Base-by-base conservation (phyloP, 495 filamentous ascomycete species). In the Corynascus novoguineensis region DNA sequence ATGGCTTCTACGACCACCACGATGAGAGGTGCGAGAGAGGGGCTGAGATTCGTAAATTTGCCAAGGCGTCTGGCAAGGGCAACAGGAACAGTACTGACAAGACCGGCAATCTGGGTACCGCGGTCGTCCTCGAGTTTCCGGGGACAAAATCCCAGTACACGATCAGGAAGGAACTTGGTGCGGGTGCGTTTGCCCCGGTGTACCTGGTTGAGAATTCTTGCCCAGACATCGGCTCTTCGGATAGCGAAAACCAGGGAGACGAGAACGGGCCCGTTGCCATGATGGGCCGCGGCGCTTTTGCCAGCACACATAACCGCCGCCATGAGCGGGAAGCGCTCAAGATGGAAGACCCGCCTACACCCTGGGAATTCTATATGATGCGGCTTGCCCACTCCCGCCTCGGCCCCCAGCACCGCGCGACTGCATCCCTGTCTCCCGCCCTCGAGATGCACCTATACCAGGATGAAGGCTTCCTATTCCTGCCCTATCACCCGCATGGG, bases 281-380 rank as follows among this genome's bases (percentile, higher is more conserved):
- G 17, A 81, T 82, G 71, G 78, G 75, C 50, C 72, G 74, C 58
- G 78, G 79, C 9, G 67, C 72, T 5, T 80, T 80, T 51, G 74
- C 74, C 37, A 68, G 67, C 45, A 71, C 75, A 1, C 70, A 72
- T 7, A 62, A 64, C 29, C 66, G 61, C 15, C 81, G 86, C 12
- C 71, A 78, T 49, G 58, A 69, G 8, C 80, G 92, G 19, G 89
- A 96, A 69, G 93, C 93, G 1, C 75, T 98, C 59, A 98, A 98
- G 70, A 87, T 95, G 80, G 93, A 98, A 68, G 63, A 74, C 31
- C 90, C 92, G 4, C 89, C 92, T 0, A 85, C 83, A 14, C 74
- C 88, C 1, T 98, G 95, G 93, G 93, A 98, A 66, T 98, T 97
- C 69, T 88, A 96, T 70, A 95, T 98, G 72, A 92, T 97, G 75